Evolutionary conservation across 2,329 filamentous ascomycete species (phyloP), one percentile per base, ranked within the genome.

Genomic region (Aspergillus sojae): DNA sequence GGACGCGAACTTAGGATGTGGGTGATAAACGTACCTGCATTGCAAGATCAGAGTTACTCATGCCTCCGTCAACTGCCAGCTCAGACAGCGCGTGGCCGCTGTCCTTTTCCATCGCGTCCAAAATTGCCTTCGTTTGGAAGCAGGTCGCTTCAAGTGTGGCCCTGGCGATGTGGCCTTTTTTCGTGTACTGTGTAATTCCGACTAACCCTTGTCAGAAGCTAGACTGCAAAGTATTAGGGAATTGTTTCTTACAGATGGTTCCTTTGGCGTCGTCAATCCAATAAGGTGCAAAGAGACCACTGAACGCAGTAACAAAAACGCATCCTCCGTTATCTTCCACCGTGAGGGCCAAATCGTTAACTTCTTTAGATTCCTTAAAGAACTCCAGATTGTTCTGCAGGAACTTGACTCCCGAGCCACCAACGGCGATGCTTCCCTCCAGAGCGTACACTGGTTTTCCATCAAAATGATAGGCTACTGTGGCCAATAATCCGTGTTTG

Each of bases 221-320:
- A 11, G 6, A 32, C 11, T 10, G 9, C 5, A n/a, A 23, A 12
- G 26, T 21, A 34, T 3, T 26, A 34, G 4, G 41, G 28, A 21
- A 11, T 28, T 7, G 21, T 56, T 14, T 79, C 84, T 79, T 81
- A 88, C 86, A 94, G 57, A 95, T 88, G 5, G 93, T 96, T 60
- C 93, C 93, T 75, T 93, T 90, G n/a, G 92, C 92, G 77, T 96
- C 92, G 75, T 96, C 92, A 66, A 96, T 94, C 93, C 93, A 97
- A 78, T 97, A 96, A 0, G 93, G 93, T 0, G 93, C 93, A 75
- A 96, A 96, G 2, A 97, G 85, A 53, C 93, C 93, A 75, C 90
- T 93, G 76, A 97, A 97, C 1, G 93, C 93, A 7, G 93, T 96
- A 60, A 97, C 93, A 72, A 97, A 89, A 14, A 94, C 88, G 59